A percentile compares a stretch with the other conserved stretches of the same genome.
These are phyloP conservation scores for Gonapodya prolifera DNA, from an alignment of 192 early-diverging fungal species.

Conservation along the genomic window DNA sequence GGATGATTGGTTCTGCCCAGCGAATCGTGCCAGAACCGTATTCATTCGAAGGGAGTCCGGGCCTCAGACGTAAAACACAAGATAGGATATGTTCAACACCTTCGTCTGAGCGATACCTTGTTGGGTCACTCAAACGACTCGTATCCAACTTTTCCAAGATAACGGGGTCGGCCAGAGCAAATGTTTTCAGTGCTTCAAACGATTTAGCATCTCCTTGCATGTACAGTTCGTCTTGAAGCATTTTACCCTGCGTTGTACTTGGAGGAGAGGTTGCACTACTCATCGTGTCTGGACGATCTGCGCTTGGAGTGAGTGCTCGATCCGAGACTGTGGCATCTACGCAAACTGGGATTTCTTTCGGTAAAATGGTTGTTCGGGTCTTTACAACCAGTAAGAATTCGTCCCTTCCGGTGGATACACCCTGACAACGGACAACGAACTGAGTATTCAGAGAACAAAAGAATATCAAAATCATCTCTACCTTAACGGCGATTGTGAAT, in stretches of 20 bases:
- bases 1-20: not conserved
- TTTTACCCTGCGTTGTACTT: not conserved
- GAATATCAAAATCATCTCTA: not conserved
- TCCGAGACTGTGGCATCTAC: not conserved
- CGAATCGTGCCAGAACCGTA: not conserved
- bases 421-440: not conserved
- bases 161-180: not conserved
- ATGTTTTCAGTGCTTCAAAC: not conserved
- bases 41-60: not conserved
- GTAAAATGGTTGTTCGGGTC: not conserved
- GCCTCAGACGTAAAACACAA: not conserved
- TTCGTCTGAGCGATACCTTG: not conserved
- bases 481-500: not conserved
- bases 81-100: not conserved
- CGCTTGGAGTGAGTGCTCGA: not conserved
- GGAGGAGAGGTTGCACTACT: not conserved
- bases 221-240: not conserved
- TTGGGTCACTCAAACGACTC: not conserved
- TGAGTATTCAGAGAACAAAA: not conserved
- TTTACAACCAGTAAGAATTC: not conserved
- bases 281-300: not conserved
- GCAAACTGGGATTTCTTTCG: not conserved
- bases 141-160: not conserved
- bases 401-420: not conserved
- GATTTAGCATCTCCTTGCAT: not conserved